These are phyloP conservation scores for Sordariomycetes sp. DNA, from an alignment of 2,329 filamentous ascomycete genomes.

Conservation along the genomic window DNA sequence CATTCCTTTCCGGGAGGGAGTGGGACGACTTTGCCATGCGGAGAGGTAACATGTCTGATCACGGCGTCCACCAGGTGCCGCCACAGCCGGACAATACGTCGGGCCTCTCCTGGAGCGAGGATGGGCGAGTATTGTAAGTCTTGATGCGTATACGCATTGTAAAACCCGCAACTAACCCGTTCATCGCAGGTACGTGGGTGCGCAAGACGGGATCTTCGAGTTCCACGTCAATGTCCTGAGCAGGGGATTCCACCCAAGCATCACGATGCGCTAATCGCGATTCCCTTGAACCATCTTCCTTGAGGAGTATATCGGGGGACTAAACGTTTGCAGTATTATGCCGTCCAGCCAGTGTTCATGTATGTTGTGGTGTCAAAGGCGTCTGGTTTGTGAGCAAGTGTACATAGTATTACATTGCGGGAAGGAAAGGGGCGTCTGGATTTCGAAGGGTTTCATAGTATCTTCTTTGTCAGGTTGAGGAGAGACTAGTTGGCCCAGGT, in stretches of 20 bases:
- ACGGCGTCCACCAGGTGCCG: slow-evolving; percentile 27
- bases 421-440: background rate
- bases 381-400: background rate
- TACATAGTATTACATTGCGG: background rate
- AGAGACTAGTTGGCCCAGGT: too few relatives aligned
- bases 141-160: too few relatives aligned
- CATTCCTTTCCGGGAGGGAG: slow-evolving; percentile 4
- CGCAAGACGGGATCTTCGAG: slow-evolving; percentile 68
- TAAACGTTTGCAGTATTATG: background rate
- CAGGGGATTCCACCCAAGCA: slow-evolving; percentile 48
- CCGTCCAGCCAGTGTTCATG: background rate
- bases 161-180: background rate
- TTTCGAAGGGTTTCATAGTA: too few relatives aligned
- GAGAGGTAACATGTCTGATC: slow-evolving; percentile 17
- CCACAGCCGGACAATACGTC: slow-evolving; percentile 47
- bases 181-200: slow-evolving; percentile 29
- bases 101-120: slow-evolving; percentile 51
- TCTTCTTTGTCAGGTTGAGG: too few relatives aligned
- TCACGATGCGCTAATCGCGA: slow-evolving; percentile 35
- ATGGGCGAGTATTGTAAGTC: slow-evolving; percentile 48
- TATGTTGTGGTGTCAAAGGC: too few relatives aligned
- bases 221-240: slow-evolving; percentile 54
- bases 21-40: slow-evolving; percentile 7
- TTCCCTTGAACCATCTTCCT: background rate
- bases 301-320: background rate